A percentile compares a stretch with the other conserved stretches of the same genome.
Conservation (phyloP, 352 stramenopile species). For the Phytophthora sp. region DNA sequence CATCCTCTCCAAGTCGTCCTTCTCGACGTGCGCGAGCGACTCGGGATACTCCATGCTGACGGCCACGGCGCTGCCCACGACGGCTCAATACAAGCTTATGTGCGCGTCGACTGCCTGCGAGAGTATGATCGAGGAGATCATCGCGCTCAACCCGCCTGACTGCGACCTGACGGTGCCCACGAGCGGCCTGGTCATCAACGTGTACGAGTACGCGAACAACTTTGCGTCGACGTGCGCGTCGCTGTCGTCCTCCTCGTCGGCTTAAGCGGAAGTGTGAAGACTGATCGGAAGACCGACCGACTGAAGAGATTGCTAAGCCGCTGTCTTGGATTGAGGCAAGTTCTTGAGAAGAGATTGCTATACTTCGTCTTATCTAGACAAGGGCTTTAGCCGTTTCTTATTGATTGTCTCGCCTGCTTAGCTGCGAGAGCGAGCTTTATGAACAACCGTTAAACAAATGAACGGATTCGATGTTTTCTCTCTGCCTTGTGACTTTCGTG, state of each 20-base stretch:
- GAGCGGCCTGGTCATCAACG: slow-evolving; percentile 22
- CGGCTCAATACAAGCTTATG: slow-evolving; percentile 28
- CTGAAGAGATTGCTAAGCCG: too few relatives aligned
- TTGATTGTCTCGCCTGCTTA: background rate
- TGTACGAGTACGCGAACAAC: slow-evolving; percentile 23
- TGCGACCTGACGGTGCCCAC: slow-evolving; percentile 27
- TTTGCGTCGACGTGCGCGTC: slow-evolving; percentile 18
- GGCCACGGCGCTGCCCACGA: slow-evolving; percentile 21
- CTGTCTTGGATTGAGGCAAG: too few relatives aligned
- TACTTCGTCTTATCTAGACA: background rate
- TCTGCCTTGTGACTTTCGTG: background rate
- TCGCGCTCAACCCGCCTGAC: slow-evolving; percentile 21
- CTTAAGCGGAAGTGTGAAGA: too few relatives aligned
- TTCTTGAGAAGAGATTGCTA: too few relatives aligned
- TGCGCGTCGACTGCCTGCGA: slow-evolving; percentile 24
- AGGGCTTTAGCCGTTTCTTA: background rate
- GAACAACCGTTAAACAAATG: background rate
- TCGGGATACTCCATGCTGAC: slow-evolving; percentile 33
- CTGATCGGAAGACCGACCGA: too few relatives aligned
- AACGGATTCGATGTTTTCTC: too few relatives aligned
- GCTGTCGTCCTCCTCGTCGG: too few relatives aligned
- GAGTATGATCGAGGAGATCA: slow-evolving; percentile 15
- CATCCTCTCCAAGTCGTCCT: slow-evolving; percentile 7
- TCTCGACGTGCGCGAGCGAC: slow-evolving; percentile 6
- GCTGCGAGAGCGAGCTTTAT: background rate